Base-by-base conservation (phyloP, 2,329 filamentous ascomycete species). In the Colletotrichum sp. region DNA sequence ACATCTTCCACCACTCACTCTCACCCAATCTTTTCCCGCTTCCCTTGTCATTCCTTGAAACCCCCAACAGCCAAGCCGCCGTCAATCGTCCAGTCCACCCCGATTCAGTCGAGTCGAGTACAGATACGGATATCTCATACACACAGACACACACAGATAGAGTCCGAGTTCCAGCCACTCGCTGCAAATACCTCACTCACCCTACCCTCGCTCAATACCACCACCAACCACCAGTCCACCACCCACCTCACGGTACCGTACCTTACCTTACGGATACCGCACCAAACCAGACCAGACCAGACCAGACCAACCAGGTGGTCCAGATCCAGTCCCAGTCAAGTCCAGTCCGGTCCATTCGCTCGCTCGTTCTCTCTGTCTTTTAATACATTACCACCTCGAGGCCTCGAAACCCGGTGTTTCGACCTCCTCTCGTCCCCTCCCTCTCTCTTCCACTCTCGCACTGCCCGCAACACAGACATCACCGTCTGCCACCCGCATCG, bases 341-440 rank as follows among this genome's bases (percentile, higher is more conserved):
- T 34, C 18, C 28, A n/a, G 59, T 62, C 62, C 62, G 21, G 62
- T 34, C 60, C 62, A 39, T 69, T 34, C 69, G 32, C 64, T 70
- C 65, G 34, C 44, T 21, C n/a, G n/a, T 49, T 21, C 18, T 67
- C n/a, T 72, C 55, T 26, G 24, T 34, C 59, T 62, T 60, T 62
- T 44, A 55, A 52, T 67, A 67, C 39, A 30, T 67, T 68, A 76
- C 52, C 36, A 57, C 57, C 55, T 62, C 44, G 24, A 68, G 34
- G 64, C 32, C 73, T 76, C 70, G 57, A 73, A 73, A 60, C 73
- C 73, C 59, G 70, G 64, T 44, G 73, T 69, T 76, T 73, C 73
- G 70, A 73, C 64, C 30, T 59, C 34, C 64, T 73, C 72, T 52
- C 59, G 24, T 63, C 65, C 73, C 44, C 63, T 72, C 73, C 34